phyloP scores from a whole-genome alignment of 768 basidiomycete genomes.

The Neoboletus magnificus region DNA sequence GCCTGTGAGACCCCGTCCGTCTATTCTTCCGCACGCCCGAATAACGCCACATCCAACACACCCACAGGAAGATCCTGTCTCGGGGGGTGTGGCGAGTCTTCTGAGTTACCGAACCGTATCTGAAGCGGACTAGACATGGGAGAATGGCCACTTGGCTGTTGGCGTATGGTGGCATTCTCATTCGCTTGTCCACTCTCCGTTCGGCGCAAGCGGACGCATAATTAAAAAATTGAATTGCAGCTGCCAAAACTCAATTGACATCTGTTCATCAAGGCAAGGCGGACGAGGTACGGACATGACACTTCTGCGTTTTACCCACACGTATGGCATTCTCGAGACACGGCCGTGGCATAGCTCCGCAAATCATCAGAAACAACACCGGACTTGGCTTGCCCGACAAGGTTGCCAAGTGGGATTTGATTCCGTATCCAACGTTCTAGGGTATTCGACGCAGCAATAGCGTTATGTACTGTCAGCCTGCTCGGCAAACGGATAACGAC shows the following conservation, averaged over 20 bases:
- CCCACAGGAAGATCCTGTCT: background rate
- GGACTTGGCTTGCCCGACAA: background rate
- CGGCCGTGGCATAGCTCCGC: conserved; percentile 1
- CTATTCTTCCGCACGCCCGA: background rate
- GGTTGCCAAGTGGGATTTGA: background rate
- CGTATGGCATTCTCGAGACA: background rate
- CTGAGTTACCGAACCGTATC: background rate
- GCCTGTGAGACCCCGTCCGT: background rate
- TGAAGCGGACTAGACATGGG: conserved; percentile 1
- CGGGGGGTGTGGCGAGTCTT: background rate
- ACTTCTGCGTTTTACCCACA: conserved; percentile 9
- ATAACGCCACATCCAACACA: background rate
- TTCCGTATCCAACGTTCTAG: background rate
- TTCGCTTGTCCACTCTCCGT: background rate
- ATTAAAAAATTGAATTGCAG: conserved; percentile 16
- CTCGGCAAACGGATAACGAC: background rate
- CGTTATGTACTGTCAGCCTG: background rate
- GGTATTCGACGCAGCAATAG: background rate
- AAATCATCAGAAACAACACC: background rate
- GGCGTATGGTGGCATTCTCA: background rate
- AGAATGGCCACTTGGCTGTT: background rate
- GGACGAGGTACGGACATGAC: background rate
- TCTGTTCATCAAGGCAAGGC: background rate
- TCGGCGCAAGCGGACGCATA: conserved; percentile 2
- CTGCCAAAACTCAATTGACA: conserved; percentile 17